Percentiles rank a stretch among this genome's conserved stretches.
These are phyloP conservation scores for Hirsutella thompsonii DNA, from an alignment of 2,329 filamentous ascomycete genomes.

Conservation along the genomic window DNA sequence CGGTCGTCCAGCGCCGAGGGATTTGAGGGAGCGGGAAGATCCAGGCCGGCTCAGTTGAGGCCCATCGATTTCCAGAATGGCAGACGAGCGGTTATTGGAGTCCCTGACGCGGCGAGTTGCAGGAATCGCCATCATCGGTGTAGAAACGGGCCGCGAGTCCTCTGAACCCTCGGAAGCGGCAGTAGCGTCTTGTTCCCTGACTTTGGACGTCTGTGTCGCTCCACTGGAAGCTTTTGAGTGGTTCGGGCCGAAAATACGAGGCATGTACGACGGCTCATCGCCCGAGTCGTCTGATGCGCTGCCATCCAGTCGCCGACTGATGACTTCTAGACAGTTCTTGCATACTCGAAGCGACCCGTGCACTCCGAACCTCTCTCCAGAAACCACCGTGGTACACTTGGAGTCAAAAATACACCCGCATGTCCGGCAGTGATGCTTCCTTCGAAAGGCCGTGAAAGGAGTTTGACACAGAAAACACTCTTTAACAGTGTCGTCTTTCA, in stretches of 20 bases:
- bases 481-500: slow-evolving; percentile 96
- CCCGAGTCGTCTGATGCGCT: slow-evolving; percentile 80
- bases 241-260: slow-evolving; percentile 46
- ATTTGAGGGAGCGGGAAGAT: slow-evolving; percentile 80
- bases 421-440: slow-evolving; percentile 91
- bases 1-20: slow-evolving; percentile 53
- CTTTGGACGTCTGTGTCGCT: slow-evolving; percentile 15
- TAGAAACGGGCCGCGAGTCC: slow-evolving; percentile 42
- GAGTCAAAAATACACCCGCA: slow-evolving; percentile 99
- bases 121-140: slow-evolving; percentile 60
- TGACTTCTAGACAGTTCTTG: slow-evolving; percentile 82
- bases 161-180: slow-evolving; percentile 28
- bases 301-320: slow-evolving; percentile 79
- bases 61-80: slow-evolving; percentile 79
- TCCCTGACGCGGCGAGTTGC: slow-evolving; percentile 55
- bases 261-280: slow-evolving; percentile 59
- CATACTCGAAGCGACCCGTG: slow-evolving; percentile 77
- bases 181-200: slow-evolving; percentile 26
- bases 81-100: slow-evolving; percentile 77
- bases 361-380: slow-evolving; percentile 78
- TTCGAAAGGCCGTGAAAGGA: slow-evolving; percentile 81
- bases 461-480: slow-evolving; percentile 91
- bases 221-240: slow-evolving; percentile 28
- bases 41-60: slow-evolving; percentile 80
- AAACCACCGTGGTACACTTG: slow-evolving; percentile 86